A percentile compares a stretch with the other conserved stretches of the same genome.
Conservation (phyloP, 73 alveolate species). For the Tetrahymena malaccensis region DNA sequence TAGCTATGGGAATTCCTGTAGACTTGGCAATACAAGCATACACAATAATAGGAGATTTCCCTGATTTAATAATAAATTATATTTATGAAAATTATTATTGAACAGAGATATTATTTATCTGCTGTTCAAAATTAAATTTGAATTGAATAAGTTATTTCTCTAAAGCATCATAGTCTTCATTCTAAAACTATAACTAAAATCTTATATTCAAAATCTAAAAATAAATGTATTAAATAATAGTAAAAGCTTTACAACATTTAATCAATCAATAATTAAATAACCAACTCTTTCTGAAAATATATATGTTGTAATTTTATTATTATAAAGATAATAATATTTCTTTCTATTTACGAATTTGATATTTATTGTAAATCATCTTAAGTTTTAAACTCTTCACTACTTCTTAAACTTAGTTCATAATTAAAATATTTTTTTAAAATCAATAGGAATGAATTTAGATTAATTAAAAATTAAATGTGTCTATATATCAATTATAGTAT, state of each 20-base stretch:
- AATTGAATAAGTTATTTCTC: not conserved
- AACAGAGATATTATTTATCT: not conserved
- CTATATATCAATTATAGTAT: too few relatives aligned
- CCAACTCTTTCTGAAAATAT: not conserved
- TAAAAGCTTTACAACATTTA: too few relatives aligned
- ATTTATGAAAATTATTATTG: constrained; percentile 56
- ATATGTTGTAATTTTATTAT: too few relatives aligned
- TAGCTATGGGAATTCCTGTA: constrained; percentile 49
- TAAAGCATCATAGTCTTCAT: not conserved
- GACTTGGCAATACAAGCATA: constrained; percentile 88
- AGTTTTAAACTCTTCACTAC: not conserved
- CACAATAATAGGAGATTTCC: constrained; percentile 81
- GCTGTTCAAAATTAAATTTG: too few relatives aligned
- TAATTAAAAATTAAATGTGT: too few relatives aligned
- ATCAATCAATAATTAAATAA: too few relatives aligned
- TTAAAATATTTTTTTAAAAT: too few relatives aligned
- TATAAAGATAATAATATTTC: too few relatives aligned
- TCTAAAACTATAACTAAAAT: not conserved
- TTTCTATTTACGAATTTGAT: not conserved
- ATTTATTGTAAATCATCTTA: not conserved
- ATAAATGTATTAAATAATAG: too few relatives aligned
- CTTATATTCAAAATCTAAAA: too few relatives aligned
- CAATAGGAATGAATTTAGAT: too few relatives aligned
- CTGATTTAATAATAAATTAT: constrained; percentile 81
- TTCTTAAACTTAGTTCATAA: too few relatives aligned